These are phyloP conservation scores for Gossypioides kirkii DNA, from an alignment of 345 rosid genomes.

Conservation along the genomic window DNA sequence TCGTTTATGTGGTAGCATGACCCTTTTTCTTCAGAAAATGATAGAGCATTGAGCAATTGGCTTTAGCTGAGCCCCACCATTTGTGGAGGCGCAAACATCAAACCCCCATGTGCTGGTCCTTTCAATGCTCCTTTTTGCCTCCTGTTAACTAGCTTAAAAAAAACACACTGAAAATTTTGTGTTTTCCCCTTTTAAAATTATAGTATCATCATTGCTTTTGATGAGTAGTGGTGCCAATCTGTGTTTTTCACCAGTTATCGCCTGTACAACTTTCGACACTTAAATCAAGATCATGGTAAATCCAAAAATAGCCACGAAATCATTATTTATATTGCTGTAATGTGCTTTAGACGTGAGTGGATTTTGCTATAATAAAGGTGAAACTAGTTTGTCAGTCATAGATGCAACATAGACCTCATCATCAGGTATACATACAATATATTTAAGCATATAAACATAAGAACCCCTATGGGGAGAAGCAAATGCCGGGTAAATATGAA, in stretches of 20 bases:
- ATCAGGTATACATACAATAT: background rate
- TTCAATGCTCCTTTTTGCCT: background rate
- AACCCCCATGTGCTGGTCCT: background rate
- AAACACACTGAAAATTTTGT: too few species aligned
- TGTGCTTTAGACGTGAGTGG: background rate
- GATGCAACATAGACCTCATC: background rate
- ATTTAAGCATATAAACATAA: background rate
- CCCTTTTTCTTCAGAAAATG: background rate
- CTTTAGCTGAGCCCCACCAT: background rate
- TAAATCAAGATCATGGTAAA: background rate
- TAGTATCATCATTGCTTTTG: too few species aligned
- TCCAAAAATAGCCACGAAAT: background rate
- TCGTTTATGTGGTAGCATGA: constrained; percentile 7
- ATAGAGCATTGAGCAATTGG: background rate
- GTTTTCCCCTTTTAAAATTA: too few species aligned
- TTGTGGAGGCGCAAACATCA: background rate
- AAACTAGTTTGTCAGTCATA: background rate
- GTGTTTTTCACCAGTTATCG: too few species aligned
- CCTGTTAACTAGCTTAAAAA: too few species aligned
- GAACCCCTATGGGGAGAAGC: background rate
- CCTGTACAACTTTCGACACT: too few species aligned
- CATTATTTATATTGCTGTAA: background rate
- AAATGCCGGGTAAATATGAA: background rate
- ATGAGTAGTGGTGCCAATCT: too few species aligned
- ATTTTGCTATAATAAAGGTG: background rate